These are phyloP conservation scores for Coriolopsis trogii DNA, from an alignment of 1,284 basidiomycete genomes.

Conservation along the genomic window DNA sequence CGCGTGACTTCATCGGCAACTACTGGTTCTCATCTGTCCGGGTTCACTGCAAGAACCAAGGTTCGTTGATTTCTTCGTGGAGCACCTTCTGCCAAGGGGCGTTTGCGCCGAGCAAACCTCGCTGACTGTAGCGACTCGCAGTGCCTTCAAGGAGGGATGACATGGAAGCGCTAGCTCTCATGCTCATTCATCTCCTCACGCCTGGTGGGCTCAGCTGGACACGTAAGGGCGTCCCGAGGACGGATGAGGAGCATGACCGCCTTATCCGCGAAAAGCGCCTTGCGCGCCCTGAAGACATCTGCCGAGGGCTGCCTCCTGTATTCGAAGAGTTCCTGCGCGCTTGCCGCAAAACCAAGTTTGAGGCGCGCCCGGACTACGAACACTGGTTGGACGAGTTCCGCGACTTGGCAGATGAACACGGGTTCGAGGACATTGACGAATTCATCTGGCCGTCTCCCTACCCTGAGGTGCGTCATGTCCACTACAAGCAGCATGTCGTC, in stretches of 20 bases:
- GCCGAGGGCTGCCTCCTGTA: conserved; percentile 63
- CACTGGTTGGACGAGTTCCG: conserved; percentile 63
- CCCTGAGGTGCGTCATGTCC: conserved; percentile 24
- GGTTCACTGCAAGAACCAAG: conserved; percentile 75
- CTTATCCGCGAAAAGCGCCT: conserved; percentile 63
- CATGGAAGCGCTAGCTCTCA: conserved; percentile 72
- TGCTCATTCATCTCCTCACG: conserved; percentile 77
- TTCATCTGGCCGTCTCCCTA: conserved; percentile 73
- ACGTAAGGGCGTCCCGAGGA: conserved; percentile 73
- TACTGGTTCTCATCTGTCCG: conserved; percentile 78
- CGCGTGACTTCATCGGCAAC: conserved; percentile 77
- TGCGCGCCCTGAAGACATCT: conserved; percentile 66
- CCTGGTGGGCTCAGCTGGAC: conserved; percentile 78
- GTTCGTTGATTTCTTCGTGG: too few relatives aligned
- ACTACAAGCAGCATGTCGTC: not conserved
- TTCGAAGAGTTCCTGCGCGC: conserved; percentile 78
- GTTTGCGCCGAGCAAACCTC: not conserved
- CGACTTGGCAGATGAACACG: conserved; percentile 58
- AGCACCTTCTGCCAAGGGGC: too few relatives aligned
- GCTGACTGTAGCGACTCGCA: conserved; percentile 30
- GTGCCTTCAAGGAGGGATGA: conserved; percentile 78
- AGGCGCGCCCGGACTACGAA: conserved; percentile 66
- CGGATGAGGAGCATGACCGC: conserved; percentile 58
- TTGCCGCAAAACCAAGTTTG: conserved; percentile 66
- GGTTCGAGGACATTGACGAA: conserved; percentile 56